Base-by-base conservation (phyloP, 2,329 filamentous ascomycete genomes). In the Apiospora rasikravindrae region DNA sequence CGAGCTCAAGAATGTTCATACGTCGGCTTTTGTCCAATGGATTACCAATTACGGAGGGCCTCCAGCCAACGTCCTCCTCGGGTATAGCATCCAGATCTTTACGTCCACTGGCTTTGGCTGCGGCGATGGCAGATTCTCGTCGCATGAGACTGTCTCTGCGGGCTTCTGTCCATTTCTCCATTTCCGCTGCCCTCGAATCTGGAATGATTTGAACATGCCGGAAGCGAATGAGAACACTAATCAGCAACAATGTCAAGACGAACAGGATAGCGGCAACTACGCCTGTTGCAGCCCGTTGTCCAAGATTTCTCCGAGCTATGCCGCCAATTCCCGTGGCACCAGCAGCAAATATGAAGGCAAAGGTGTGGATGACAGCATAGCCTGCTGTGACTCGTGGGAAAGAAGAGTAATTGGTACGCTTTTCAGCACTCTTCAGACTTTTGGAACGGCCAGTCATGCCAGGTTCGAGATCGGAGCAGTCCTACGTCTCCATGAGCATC, bases 401-500 rank as follows among this genome's bases (percentile, higher is more conserved):
- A 0, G 90, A 92, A 0, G 92, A 93, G 82, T 94, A 95, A 78
- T 93, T 94, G 14, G 90, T 94, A 66, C 84, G 83, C 61, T 86
- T 86, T 22, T 82, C 80, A 13, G 78, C 77, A 69, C 81, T 81
- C 16, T 83, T 83, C 4, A 78, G 77, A n/a, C 83, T 83, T 40
- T 82, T 84, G n/a, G 85, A 85, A 22, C 85, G 85, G 42, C 88
- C 88, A 8, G 88, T 92, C 85, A 92, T 91, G 14, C 92, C 91
- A 2, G 92, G 90, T 75, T 93, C 92, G 4, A 95, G 85, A 80
- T 95, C 93, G 53, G 91, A 94, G n/a, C 91, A 93, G 79, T 95
- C 93, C 80, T 92, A 95, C 0, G 91, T 91, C 78, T 95, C 93
- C 93, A 95, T 95, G 78, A 95, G 88, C 44, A 95, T 83, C 0